These are phyloP conservation scores for Eremothecium gossypii DNA, from an alignment of 1,139 yeast species.

Conservation along the genomic window DNA sequence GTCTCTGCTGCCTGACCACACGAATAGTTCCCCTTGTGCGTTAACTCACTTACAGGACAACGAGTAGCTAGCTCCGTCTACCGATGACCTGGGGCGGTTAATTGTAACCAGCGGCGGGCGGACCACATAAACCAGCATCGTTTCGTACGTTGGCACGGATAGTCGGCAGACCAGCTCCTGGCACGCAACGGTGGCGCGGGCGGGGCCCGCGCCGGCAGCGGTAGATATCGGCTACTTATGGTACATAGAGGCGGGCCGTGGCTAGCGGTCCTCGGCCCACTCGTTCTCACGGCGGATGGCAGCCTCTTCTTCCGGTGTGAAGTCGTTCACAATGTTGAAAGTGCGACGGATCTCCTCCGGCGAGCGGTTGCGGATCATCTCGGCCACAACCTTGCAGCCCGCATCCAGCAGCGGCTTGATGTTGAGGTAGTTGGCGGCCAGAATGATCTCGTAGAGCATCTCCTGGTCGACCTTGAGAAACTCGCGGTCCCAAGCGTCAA, in stretches of 20 bases:
- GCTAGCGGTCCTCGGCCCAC: conserved; percentile 95
- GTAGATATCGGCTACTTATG: neutral
- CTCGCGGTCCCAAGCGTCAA: conserved; percentile 94
- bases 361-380: conserved; percentile 91
- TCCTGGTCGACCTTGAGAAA: conserved; percentile 96
- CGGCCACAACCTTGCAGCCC: conserved; percentile 96
- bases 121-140: no score
- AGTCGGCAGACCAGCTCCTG: no score
- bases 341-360: conserved; percentile 96
- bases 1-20: no score
- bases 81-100: no score
- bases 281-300: conserved; percentile 96
- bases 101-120: no score
- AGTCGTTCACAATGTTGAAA: conserved; percentile 91
- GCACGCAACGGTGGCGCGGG: no score
- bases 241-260: neutral
- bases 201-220: no score
- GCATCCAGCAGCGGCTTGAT: conserved; percentile 89
- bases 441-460: conserved; percentile 91
- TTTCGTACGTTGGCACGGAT: no score
- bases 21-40: no score
- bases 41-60: no score
- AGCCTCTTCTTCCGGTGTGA: conserved; percentile 97
- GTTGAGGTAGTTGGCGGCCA: conserved; percentile 92
- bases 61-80: no score